These are phyloP conservation scores for Tilletia setariae DNA, from an alignment of 1,284 basidiomycete genomes.

Conservation along the genomic window DNA sequence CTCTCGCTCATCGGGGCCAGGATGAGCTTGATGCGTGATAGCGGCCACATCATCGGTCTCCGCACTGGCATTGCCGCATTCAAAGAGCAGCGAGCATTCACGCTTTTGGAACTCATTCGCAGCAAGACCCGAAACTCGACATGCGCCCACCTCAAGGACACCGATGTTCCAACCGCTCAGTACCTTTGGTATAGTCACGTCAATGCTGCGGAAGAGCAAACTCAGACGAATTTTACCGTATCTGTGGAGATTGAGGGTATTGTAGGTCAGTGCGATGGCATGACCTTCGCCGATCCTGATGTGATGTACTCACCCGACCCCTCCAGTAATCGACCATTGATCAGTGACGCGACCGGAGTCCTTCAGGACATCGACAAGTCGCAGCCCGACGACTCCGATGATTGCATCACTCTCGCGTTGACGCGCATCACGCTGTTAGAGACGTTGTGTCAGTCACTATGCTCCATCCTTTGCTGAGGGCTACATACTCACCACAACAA, in stretches of 20 bases:
- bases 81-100: constrained; percentile 19
- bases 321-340: constrained; percentile 36
- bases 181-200: constrained; percentile 37
- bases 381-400: constrained; percentile 40
- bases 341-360: constrained; percentile 30
- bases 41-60: constrained; percentile 29
- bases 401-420: constrained; percentile 46
- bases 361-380: constrained; percentile 35
- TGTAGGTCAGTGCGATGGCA: not conserved
- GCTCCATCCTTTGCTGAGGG: not conserved
- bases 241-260: constrained; percentile 22
- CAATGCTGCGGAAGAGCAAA: constrained; percentile 41
- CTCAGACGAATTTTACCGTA: constrained; percentile 45
- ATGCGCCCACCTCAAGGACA: constrained; percentile 32
- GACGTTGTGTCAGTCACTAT: not conserved
- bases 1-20: constrained; percentile 17
- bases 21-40: constrained; percentile 21
- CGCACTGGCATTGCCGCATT: constrained; percentile 4
- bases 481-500: constrained; percentile 10
- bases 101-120: constrained; percentile 32
- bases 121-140: constrained; percentile 30
- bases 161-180: constrained; percentile 48
- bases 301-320: not conserved
- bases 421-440: constrained; percentile 26
- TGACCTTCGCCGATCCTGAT: not conserved